Evolutionary conservation across 176 grass and related monocot species (phyloP).

Genomic region (Ananas comosus): DNA sequence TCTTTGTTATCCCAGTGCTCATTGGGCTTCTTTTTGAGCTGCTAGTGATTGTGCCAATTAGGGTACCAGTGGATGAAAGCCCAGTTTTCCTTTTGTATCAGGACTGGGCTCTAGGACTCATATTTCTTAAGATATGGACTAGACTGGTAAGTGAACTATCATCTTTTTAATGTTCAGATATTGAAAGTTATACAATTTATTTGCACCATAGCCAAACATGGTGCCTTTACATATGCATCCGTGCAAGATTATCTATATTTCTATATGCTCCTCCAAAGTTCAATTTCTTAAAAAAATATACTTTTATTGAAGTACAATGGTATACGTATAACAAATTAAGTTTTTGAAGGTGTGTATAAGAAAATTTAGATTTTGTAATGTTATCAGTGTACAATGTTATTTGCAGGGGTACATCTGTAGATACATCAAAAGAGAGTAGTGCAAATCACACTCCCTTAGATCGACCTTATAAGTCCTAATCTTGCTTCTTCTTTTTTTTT

Average conservation of each 20-base stretch:
- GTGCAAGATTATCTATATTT: too few relatives aligned
- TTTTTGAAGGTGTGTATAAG: too few relatives aligned
- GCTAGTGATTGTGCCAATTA: conserved; percentile 91
- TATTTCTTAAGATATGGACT: conserved; percentile 98
- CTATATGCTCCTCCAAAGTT: too few relatives aligned
- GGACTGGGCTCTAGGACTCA: conserved; percentile 94
- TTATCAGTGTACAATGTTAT: too few relatives aligned
- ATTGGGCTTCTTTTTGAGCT: conserved; percentile 95
- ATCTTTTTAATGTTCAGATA: not conserved
- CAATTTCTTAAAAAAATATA: too few relatives aligned
- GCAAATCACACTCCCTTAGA: not conserved
- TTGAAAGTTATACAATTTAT: not conserved
- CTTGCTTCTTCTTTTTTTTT: not conserved
- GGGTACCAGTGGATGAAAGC: conserved; percentile 95
- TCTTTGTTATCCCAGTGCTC: conserved; percentile 93
- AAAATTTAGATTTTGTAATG: too few relatives aligned
- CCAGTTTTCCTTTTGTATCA: conserved; percentile 92
- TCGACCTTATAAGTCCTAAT: not conserved
- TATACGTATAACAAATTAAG: too few relatives aligned
- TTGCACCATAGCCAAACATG: too few relatives aligned
- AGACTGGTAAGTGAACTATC: conserved; percentile 47
- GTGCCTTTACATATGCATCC: not conserved
- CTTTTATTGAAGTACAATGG: too few relatives aligned
- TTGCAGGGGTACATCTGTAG: too few relatives aligned
- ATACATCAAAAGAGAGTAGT: too few relatives aligned